Conservation (phyloP, 352 stramenopile genomes). For the Globisporangium barbulae region DNA sequence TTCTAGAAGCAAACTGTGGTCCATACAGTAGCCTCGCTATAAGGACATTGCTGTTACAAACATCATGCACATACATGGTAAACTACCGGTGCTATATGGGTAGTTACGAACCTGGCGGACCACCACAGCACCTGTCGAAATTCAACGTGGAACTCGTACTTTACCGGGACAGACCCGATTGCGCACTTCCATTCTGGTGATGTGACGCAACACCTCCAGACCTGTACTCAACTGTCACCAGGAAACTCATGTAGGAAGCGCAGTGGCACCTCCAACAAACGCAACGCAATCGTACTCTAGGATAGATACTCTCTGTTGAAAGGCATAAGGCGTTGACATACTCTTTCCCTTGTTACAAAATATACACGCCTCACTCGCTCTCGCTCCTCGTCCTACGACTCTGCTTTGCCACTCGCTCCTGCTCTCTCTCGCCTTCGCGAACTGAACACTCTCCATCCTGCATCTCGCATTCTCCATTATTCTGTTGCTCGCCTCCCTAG, state of each 20-base stretch:
- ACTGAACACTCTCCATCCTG: background rate
- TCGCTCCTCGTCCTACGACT: background rate
- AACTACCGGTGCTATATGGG: background rate
- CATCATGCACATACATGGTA: background rate
- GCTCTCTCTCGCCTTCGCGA: background rate
- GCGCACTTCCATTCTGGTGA: conserved; percentile 5
- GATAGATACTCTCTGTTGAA: background rate
- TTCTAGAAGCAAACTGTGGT: conserved; percentile 9
- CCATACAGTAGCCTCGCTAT: background rate
- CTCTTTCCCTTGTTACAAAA: conserved; percentile 1
- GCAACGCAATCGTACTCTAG: no score
- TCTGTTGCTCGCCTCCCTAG: background rate
- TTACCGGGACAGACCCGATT: background rate
- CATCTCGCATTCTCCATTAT: background rate
- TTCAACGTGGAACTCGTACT: background rate
- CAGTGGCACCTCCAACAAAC: background rate
- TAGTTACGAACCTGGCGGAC: background rate
- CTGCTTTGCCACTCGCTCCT: background rate
- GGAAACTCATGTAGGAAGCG: no score
- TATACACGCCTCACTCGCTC: background rate
- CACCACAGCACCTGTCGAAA: background rate
- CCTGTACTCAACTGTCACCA: no score
- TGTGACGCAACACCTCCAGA: background rate
- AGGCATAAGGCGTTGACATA: background rate
- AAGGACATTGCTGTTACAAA: background rate